phyloP scores from a whole-genome alignment of 768 basidiomycete species.

The Flagelloscypha sp. region DNA sequence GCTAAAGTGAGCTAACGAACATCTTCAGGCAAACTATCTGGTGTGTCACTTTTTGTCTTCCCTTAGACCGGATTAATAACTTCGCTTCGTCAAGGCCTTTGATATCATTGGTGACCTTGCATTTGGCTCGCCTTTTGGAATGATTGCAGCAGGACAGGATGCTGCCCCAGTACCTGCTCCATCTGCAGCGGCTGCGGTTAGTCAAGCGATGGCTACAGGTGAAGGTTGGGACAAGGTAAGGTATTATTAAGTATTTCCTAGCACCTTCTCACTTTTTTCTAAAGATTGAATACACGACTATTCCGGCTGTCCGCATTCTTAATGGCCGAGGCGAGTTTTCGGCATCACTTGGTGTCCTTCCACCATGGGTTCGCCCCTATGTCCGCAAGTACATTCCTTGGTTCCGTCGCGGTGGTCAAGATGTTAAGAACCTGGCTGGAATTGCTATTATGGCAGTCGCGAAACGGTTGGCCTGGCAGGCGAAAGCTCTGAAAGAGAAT shows the following conservation, averaged over 20 bases:
- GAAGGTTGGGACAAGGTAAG: no score
- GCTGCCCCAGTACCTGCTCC: slow-evolving; percentile 58
- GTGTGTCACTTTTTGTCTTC: slow-evolving; percentile 39
- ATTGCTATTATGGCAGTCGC: slow-evolving; percentile 75
- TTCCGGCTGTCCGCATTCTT: slow-evolving; percentile 79
- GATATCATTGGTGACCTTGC: slow-evolving; percentile 84
- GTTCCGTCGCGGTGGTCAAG: slow-evolving; percentile 58
- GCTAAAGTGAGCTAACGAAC: no score
- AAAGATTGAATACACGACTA: slow-evolving; percentile 49
- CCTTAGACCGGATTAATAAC: background rate
- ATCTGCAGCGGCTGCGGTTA: slow-evolving; percentile 49
- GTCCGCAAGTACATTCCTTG: slow-evolving; percentile 65
- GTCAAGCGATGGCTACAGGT: slow-evolving; percentile 19
- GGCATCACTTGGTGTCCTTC: slow-evolving; percentile 74
- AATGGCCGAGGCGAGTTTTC: slow-evolving; percentile 86
- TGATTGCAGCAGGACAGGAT: slow-evolving; percentile 71
- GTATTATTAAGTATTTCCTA: no score
- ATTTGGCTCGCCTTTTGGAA: slow-evolving; percentile 84
- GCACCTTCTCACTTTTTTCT: no score
- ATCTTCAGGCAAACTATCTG: slow-evolving; percentile 42
- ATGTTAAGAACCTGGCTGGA: slow-evolving; percentile 69
- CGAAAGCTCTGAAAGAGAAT: no score
- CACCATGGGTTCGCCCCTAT: slow-evolving; percentile 61
- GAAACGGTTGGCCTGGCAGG: slow-evolving; percentile 57
- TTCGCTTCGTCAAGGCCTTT: slow-evolving; percentile 37